phyloP scores from a whole-genome alignment of 2,329 filamentous ascomycete genomes.

The Colletotrichum karsti region DNA sequence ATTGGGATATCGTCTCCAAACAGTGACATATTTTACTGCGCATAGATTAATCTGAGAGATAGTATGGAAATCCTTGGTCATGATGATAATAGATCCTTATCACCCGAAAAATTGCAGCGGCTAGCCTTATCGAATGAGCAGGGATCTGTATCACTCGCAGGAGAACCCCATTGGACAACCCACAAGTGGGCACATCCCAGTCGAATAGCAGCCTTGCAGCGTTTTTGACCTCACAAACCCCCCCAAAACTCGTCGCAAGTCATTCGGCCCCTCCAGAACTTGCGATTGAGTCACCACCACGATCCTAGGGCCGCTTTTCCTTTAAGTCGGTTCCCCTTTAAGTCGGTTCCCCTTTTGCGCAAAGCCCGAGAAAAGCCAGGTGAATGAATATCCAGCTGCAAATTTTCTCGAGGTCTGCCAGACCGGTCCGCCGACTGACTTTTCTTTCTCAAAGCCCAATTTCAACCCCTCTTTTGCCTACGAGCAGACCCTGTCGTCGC shows the following conservation, averaged over 20 bases:
- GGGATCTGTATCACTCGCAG: slow-evolving; percentile 3
- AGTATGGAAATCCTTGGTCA: too few species aligned
- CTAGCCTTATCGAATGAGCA: slow-evolving; percentile 12
- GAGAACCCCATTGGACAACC: slow-evolving; percentile 13
- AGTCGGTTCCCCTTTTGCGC: slow-evolving; percentile 22
- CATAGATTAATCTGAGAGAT: too few species aligned
- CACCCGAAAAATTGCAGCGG: neutral
- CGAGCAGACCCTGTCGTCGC: slow-evolving; percentile 8
- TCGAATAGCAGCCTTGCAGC: slow-evolving; percentile 26
- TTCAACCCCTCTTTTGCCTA: slow-evolving; percentile 23
- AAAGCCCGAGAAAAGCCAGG: slow-evolving; percentile 25
- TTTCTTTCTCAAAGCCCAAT: slow-evolving; percentile 27
- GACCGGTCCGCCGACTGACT: slow-evolving; percentile 29
- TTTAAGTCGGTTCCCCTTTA: slow-evolving; percentile 20
- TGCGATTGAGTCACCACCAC: slow-evolving; percentile 28
- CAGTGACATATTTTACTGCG: too few species aligned
- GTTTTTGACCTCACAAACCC: slow-evolving; percentile 29
- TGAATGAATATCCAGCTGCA: slow-evolving; percentile 29
- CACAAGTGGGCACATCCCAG: slow-evolving; percentile 7
- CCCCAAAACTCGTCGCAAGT: slow-evolving; percentile 25
- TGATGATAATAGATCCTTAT: too few species aligned
- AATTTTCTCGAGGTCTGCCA: slow-evolving; percentile 30
- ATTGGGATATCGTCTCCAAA: too few species aligned
- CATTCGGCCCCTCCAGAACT: slow-evolving; percentile 24
- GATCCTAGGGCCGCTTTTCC: slow-evolving; percentile 22